Evolutionary conservation across 2,329 filamentous ascomycete species (phyloP).

Genomic region (Aspergillus floridensis): DNA sequence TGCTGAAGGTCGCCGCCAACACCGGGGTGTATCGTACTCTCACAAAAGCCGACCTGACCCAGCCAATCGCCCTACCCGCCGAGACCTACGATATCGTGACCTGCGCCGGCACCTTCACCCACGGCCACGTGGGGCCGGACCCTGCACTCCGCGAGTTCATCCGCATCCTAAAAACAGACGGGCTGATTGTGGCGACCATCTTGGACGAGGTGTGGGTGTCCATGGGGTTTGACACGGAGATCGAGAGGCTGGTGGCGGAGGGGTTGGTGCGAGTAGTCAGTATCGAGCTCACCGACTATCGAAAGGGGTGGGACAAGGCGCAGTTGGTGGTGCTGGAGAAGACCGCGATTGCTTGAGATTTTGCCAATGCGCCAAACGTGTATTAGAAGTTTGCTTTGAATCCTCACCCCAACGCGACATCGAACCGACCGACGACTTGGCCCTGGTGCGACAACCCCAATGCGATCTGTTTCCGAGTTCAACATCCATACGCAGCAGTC

Average conservation of each 20-base stretch:
- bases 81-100: constrained; percentile 51
- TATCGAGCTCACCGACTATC: constrained; percentile 29
- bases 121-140: constrained; percentile 54
- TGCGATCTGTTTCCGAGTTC: too few relatives aligned
- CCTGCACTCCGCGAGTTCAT: constrained; percentile 51
- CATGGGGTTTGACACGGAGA: constrained; percentile 49
- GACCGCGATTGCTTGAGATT: background rate
- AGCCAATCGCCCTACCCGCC: constrained; percentile 40
- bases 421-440: too few relatives aligned
- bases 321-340: constrained; percentile 28
- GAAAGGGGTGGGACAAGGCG: constrained; percentile 32
- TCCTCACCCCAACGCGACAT: too few relatives aligned
- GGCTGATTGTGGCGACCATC: constrained; percentile 53
- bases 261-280: constrained; percentile 35
- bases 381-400: too few relatives aligned
- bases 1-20: constrained; percentile 53
- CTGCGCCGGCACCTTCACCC: constrained; percentile 57
- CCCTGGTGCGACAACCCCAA: too few relatives aligned
- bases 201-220: constrained; percentile 51
- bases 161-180: constrained; percentile 48
- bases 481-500: too few relatives aligned
- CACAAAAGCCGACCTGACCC: constrained; percentile 48
- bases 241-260: constrained; percentile 38
- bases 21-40: constrained; percentile 50
- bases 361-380: too few relatives aligned